A percentile compares a stretch with the other conserved stretches of the same genome.
phyloP scores from a whole-genome alignment of 2,329 filamentous ascomycete species.

The Talaromyces sp. region DNA sequence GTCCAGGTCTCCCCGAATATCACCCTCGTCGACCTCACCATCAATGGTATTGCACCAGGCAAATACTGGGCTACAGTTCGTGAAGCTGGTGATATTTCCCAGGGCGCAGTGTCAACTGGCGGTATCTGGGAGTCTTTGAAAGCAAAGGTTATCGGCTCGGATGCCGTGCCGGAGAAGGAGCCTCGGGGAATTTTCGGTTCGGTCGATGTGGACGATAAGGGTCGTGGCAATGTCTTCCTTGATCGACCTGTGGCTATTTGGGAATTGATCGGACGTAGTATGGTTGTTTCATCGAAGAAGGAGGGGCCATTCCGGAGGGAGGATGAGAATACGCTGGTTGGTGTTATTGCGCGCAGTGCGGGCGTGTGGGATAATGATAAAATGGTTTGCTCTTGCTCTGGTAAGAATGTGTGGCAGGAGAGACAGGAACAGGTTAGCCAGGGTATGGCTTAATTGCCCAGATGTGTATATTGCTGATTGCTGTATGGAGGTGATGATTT shows the following conservation, averaged over 20 bases:
- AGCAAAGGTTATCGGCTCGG: conserved; percentile 41
- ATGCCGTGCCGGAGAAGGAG: conserved; percentile 30
- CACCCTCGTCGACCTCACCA: conserved; percentile 84
- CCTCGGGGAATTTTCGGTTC: conserved; percentile 70
- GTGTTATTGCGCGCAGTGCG: conserved; percentile 91
- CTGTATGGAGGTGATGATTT: background rate
- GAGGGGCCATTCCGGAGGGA: conserved; percentile 67
- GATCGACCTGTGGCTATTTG: conserved; percentile 84
- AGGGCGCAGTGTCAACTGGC: conserved; percentile 80
- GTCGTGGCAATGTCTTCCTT: conserved; percentile 77
- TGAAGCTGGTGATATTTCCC: conserved; percentile 81
- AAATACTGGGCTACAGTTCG: conserved; percentile 83
- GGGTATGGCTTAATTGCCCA: conserved; percentile 75
- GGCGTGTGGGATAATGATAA: conserved; percentile 99
- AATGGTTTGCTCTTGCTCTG: conserved; percentile 95
- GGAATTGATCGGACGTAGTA: conserved; percentile 93
- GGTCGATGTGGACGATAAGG: conserved; percentile 73
- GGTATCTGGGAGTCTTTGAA: conserved; percentile 71
- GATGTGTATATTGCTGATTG: background rate
- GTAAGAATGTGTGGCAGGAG: conserved; percentile 98
- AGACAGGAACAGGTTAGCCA: conserved; percentile 83
- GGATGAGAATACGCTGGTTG: conserved; percentile 82
- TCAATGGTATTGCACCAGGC: conserved; percentile 79
- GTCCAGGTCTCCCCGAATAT: conserved; percentile 80
- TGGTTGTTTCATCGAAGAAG: conserved; percentile 76